Base-by-base conservation (phyloP, 2,329 filamentous ascomycete species). In the Taxawa tesnikishii region DNA sequence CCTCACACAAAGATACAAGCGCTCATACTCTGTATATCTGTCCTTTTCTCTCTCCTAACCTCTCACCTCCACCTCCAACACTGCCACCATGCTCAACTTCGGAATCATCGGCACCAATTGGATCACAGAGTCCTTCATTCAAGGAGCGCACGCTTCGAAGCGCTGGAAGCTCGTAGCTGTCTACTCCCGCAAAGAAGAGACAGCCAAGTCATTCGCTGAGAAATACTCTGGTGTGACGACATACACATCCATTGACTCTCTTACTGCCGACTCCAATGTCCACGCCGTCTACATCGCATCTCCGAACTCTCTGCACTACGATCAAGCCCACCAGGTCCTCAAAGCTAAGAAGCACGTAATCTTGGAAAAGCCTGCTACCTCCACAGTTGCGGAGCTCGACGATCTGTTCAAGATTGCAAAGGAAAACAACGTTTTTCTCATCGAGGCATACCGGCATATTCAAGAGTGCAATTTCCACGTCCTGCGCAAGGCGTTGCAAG, bases 401-500 rank as follows among this genome's bases (percentile, higher is more conserved):
- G 48, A 58, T 16, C 46, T 67, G 9, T 63, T 64, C 46, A 39
- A 43, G 11, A 45, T 58, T 10, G 60, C 62, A 2, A 50, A 58
- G 26, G 44, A 50, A 23, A 54, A 63, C 14, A 46, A 49, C 11
- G 51, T 64, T 7, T 57, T 59, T 38, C 43, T 67, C 10, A 54
- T 67, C 35, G 63, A 67, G 47, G 63, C 63, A 11, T 65, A 55
- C 50, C 51, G 63, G 21, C 63, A 67, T 43, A 57, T 66, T 30
- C 63, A 65, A 47, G 63, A 67, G 47, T 49, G 52, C 26, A 66
- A 66, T 45, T 67, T 62, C 54, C 59, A 59, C 33, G 45, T 58
- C 17, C 43, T 66, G 18, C 59, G 59, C 27, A 38, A 45, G 5
- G 23, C 45, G 3, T 24, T 58, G 25, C 47, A 63, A 12, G 43